Percentiles rank a stretch among this genome's conserved stretches.
Conservation (phyloP, 2,329 filamentous ascomycete species). For the Rhinocladiella mackenziei region DNA sequence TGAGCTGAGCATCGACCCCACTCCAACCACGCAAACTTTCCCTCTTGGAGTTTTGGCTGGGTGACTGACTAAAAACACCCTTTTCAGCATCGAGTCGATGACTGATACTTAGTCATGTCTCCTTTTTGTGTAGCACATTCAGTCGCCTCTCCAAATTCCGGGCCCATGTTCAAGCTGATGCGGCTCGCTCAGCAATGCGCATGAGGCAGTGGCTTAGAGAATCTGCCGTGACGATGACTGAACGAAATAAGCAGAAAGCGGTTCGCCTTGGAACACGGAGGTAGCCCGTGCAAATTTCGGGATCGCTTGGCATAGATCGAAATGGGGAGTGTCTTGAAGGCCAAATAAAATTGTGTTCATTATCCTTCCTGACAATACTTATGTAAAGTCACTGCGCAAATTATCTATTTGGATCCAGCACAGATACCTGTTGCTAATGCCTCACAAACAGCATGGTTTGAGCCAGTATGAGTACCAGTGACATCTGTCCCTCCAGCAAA, state of each 20-base stretch:
- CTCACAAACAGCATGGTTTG: constrained; percentile 34
- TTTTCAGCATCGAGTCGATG: background rate
- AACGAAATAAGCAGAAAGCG: too few species aligned
- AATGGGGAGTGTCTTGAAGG: too few species aligned
- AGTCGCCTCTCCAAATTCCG: background rate
- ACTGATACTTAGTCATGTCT: background rate
- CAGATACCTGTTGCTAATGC: too few species aligned
- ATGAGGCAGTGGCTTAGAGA: background rate
- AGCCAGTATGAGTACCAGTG: constrained; percentile 35
- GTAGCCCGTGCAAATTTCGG: too few species aligned
- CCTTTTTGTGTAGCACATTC: constrained; percentile 2
- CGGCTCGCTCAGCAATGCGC: constrained; percentile 12
- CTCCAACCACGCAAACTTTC: background rate
- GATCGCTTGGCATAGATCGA: too few species aligned
- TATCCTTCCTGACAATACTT: too few species aligned
- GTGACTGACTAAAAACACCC: constrained; percentile 1
- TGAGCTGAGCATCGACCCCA: too few species aligned
- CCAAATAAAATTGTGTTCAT: too few species aligned
- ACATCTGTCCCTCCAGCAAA: constrained; percentile 31
- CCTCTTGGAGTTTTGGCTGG: background rate
- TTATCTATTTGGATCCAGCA: too few species aligned
- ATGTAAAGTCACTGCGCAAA: too few species aligned
- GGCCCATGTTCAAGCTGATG: constrained; percentile 1
- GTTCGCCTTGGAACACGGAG: too few species aligned
- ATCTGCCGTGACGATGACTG: background rate